Base-by-base conservation (phyloP, 805 yeast species). In the Saccharomycopsis sp. region DNA sequence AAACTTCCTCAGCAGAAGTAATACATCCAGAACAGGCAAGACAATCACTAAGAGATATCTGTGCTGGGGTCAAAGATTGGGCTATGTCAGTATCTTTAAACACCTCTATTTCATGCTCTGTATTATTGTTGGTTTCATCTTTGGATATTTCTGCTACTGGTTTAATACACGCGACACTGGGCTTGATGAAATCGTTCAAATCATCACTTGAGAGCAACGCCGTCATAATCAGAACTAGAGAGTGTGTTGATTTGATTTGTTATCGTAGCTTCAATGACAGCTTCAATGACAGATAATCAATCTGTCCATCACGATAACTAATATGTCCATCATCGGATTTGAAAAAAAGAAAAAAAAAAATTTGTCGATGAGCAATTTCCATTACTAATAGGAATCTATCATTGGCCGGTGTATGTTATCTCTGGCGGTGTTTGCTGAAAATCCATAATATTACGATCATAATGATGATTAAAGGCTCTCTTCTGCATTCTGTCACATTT, bases 21-120 rank as follows among this genome's bases (percentile, higher is more conserved):
- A 94, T 90, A 70, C 99, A 94, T 0, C 99, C 99, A 7, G 96
- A 84, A 68, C 99, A 94, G 0, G 99, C 99, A 56, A 94, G 75
- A 72, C 99, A 94, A 74, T 94, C 99, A 19, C 91, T 85, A 55
- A 94, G 73, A 1, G 94, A 87, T 53, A 94, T 93, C 63, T 88
- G 93, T 0, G 97, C 98, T 56, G 90, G 84, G 25, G 85, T 79
- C 3, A 90, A 74, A 19, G 75, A 73, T 41, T 78, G 76, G 2
- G 76, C 67, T 3, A 74, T 73, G 23, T 82, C 84, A 60, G 49
- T 44, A 12, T 82, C 85, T 52, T 79, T 78, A 3, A 86, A 81
- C 1, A 90, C 91, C 64, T 89, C 92, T 8, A 83, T 66, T 5
- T 89, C 86, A 29, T 29, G 38, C 38, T 29, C 38, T n/a, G n/a